Evolutionary conservation across 2,329 filamentous ascomycete species (phyloP).

Genomic region (Sporothrix inflata): DNA sequence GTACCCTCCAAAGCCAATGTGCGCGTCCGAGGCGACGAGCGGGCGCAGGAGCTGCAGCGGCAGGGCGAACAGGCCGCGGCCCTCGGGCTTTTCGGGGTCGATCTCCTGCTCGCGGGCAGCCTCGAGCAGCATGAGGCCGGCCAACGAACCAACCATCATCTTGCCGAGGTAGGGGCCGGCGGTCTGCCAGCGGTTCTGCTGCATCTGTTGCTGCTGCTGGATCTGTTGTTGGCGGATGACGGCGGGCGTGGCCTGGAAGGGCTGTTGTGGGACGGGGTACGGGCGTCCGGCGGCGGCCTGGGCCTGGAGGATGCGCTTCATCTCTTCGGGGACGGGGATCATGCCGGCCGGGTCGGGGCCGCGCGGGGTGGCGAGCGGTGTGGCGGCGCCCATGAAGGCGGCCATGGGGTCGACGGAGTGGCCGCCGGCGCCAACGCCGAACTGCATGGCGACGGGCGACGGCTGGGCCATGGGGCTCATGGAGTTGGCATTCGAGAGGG

Average conservation of each 20-base stretch:
- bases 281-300: conserved; percentile 59
- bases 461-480: conserved; percentile 59
- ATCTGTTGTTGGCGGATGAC: conserved; percentile 60
- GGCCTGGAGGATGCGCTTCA: conserved; percentile 64
- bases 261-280: conserved; percentile 50
- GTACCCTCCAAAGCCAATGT: conserved; percentile 60
- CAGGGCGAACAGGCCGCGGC: conserved; percentile 65
- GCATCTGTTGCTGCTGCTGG: conserved; percentile 55
- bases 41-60: conserved; percentile 62
- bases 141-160: conserved; percentile 90
- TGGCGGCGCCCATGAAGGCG: conserved; percentile 35
- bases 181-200: conserved; percentile 58
- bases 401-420: conserved; percentile 48
- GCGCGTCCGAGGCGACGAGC: conserved; percentile 48
- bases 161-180: conserved; percentile 66
- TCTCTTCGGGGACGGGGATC: conserved; percentile 68
- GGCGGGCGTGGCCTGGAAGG: conserved; percentile 47
- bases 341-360: conserved; percentile 57
- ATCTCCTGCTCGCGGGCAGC: conserved; percentile 70
- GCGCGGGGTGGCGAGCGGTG: conserved; percentile 45
- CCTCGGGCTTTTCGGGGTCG: conserved; percentile 64
- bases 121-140: conserved; percentile 89
- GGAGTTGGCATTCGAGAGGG: conserved; percentile 60
- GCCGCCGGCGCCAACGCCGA: conserved; percentile 38
- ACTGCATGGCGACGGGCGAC: conserved; percentile 55